Evolutionary conservation across 2,329 filamentous ascomycete species (phyloP), one percentile per base, ranked within the genome.

Genomic region (Pyricularia sp.): DNA sequence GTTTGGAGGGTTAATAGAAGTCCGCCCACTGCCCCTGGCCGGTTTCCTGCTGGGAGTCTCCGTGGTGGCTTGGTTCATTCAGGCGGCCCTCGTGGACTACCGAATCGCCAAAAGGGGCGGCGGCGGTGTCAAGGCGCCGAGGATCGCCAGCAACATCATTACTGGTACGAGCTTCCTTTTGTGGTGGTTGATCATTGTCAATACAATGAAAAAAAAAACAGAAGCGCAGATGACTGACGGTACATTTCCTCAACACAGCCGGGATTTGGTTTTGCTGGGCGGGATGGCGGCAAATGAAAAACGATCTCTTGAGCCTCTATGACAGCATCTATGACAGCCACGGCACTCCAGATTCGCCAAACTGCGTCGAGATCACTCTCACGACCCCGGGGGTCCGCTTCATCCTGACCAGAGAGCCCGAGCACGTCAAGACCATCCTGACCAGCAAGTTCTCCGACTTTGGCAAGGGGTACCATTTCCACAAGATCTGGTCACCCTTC

Each of bases 381-480:
- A 26, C 58, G 58, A 71, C 71, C 17, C 75, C 77, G 10, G 70
- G 70, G 25, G 69, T 75, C 55, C 75, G 79, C 64, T 78, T 82
- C 69, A 74, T 86, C 69, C 74, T 82, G 65, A 87, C 85, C 0
- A 75, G 78, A 28, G 85, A 89, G 50, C 83, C 84, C 0, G 82
- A 84, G 69, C 88, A 89, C 69, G 75, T 89, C 69, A 86, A 88
- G 73, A 80, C 85, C 0, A 74, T 88, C 4, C 78, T 89, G 14
- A 83, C 86, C 0, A 82, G 82, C 30, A 81, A 86, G 68, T 88
- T 88, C 74, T 78, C 83, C 69, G 82, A 87, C 70, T 89, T 83
- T 69, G 80, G 80, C 26, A 79, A 86, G 68, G 81, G 83, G 0
- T 69, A 75, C 0, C 69, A 72, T n/a, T 82, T 85, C 69, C 81